Evolutionary conservation across 257 asterid genomes (phyloP), one percentile per base, ranked within the genome.

Genomic region (Oldenlandia corymbosa): DNA sequence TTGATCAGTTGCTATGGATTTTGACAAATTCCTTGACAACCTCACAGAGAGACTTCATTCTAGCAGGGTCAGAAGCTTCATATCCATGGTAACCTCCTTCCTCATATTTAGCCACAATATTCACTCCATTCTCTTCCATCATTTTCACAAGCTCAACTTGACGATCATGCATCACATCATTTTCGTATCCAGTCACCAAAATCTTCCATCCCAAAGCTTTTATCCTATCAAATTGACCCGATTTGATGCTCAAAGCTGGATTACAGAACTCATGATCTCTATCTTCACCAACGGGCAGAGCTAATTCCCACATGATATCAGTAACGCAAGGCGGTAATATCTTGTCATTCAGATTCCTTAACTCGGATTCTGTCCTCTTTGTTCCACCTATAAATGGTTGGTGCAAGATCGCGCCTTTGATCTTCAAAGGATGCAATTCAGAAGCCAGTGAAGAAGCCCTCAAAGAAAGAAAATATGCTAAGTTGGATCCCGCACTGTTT

Each of bases 401-500:
- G 45, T 62, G 64, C 49, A 62, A 52, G 3, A 54, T 55, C 59
- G 62, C n/a, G 24, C 74, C 68, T 48, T 49, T 53, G 39, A 68
- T 68, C 10, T 59, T 36, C 60, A 58, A 17, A 17, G 66, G 60
- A 46, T 17, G 21, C 18, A 53, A 37, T 53, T 54, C 50, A 62
- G 30, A 45, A n/a, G 7, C 31, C 9, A 7, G 12, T 46, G 67
- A 27, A 61, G 73, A 63, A 0, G 51, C 58, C 0, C 28, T 7
- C 50, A 73, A 46, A 1, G 64, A 76, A 21, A 68, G 45, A 21
- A 70, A 66, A 43, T 73, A 73, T 2, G 62, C 76, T 28, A 73
- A 45, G 68, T 67, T 70, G 39, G 67, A 71, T 0, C 79, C 79
- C 3, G 72, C 67, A 37, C 74, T 76, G 9, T 43, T 70, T 24